Percentiles rank a stretch among this genome's conserved stretches.
Evolutionary conservation across 2,329 filamentous ascomycete genomes (phyloP).

Genomic region (Mariannaea elegans): DNA sequence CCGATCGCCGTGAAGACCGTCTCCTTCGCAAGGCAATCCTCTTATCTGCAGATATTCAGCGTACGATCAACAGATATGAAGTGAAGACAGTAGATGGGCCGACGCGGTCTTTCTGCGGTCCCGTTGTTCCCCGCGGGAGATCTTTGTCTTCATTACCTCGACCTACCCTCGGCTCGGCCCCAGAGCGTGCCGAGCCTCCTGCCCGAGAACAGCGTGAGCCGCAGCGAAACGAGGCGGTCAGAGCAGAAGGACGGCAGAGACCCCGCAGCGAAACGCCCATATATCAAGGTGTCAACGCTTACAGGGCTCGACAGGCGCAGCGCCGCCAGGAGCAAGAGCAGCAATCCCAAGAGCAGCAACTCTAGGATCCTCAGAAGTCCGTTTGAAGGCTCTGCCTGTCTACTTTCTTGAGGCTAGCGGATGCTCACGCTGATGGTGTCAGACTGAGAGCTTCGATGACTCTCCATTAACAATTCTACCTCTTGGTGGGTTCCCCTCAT

Average conservation of each 20-base stretch:
- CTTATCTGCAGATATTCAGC: constrained; percentile 31
- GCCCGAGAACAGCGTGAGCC: background rate
- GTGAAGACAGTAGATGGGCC: background rate
- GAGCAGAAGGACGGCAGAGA: background rate
- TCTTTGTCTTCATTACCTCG: background rate
- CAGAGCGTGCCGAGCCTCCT: background rate
- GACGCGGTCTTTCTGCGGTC: background rate
- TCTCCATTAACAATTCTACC: too few relatives aligned
- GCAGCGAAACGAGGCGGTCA: background rate
- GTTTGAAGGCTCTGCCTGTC: too few relatives aligned
- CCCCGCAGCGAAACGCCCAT: background rate
- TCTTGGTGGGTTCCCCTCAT: too few relatives aligned
- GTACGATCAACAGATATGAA: background rate
- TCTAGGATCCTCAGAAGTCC: too few relatives aligned
- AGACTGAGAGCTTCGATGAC: too few relatives aligned
- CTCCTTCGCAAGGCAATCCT: constrained; percentile 42
- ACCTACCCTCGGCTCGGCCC: background rate
- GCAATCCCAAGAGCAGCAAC: too few relatives aligned
- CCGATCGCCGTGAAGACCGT: constrained; percentile 35
- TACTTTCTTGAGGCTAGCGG: too few relatives aligned
- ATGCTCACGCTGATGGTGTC: too few relatives aligned
- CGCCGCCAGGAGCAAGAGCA: background rate
- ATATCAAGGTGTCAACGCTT: background rate
- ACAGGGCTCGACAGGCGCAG: background rate
- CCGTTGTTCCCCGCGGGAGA: background rate